Conservation (phyloP, 129 eudicot species). For the Silybum marianum region DNA sequence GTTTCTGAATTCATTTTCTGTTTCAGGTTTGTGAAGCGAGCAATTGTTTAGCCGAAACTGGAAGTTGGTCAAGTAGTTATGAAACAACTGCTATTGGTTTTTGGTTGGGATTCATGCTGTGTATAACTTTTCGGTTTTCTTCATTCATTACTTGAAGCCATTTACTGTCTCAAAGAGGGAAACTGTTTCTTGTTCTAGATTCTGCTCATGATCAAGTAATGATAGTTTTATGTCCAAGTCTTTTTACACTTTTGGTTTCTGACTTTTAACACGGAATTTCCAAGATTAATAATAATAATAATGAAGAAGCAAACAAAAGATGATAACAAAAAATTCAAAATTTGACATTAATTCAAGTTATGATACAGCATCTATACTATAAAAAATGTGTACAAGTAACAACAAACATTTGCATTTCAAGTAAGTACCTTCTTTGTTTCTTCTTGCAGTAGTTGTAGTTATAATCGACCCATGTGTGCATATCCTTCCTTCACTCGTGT, state of each 20-base stretch:
- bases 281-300: not conserved
- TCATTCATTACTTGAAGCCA: not conserved
- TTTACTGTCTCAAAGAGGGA: not conserved
- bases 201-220: not conserved
- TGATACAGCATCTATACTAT: not conserved
- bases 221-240: too few species aligned
- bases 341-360: not conserved
- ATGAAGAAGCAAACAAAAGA: not conserved
- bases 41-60: not conserved
- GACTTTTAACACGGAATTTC: not conserved
- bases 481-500: constrained; percentile 21
- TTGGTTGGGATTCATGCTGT: not conserved
- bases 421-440: constrained; percentile 1
- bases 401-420: not conserved
- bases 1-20: not conserved
- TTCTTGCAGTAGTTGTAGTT: not conserved
- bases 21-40: not conserved
- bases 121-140: not conserved
- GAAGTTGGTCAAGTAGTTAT: not conserved
- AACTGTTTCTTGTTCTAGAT: constrained; percentile 2
- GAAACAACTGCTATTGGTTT: not conserved
- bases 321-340: not conserved
- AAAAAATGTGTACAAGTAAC: constrained; percentile 1
- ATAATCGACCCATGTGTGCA: not conserved
- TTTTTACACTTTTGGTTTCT: not conserved